Evolutionary conservation across 352 stramenopile species (phyloP).

Genomic region (Phytophthora boehmeriae): DNA sequence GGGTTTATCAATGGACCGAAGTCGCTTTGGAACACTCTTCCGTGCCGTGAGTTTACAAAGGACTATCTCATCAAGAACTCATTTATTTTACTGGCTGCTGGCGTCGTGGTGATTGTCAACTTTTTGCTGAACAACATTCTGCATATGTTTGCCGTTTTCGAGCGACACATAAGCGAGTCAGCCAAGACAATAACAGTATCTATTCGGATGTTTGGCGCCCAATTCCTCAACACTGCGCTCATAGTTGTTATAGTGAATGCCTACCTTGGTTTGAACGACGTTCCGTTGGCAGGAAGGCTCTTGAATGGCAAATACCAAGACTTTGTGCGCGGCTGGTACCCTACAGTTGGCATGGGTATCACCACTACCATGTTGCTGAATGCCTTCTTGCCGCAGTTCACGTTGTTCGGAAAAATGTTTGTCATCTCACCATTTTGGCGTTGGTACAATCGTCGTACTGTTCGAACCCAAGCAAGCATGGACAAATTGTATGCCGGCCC

Average conservation of each 20-base stretch:
- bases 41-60: conserved; percentile 49
- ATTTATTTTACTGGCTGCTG: conserved; percentile 47
- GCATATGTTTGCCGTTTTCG: conserved; percentile 47
- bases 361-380: conserved; percentile 66
- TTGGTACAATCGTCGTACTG: conserved; percentile 28
- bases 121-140: conserved; percentile 50
- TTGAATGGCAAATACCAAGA: conserved; percentile 52
- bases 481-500: conserved; percentile 54
- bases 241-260: conserved; percentile 68
- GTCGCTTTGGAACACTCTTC: conserved; percentile 37
- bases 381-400: conserved; percentile 49
- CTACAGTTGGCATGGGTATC: conserved; percentile 57
- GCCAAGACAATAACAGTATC: conserved; percentile 46
- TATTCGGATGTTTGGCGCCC: conserved; percentile 54
- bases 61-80: conserved; percentile 54
- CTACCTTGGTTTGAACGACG: conserved; percentile 28
- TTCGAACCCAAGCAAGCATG: conserved; percentile 53
- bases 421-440: conserved; percentile 36
- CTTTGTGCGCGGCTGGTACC: conserved; percentile 63
- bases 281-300: conserved; percentile 39
- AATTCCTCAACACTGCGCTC: conserved; percentile 66
- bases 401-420: conserved; percentile 36
- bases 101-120: conserved; percentile 56
- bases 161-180: conserved; percentile 60
- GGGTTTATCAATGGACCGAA: conserved; percentile 44